Percentiles rank a stretch among this genome's conserved stretches.
Evolutionary conservation across 2,329 filamentous ascomycete genomes (phyloP).

Genomic region (Thielaviopsis cerberus): DNA sequence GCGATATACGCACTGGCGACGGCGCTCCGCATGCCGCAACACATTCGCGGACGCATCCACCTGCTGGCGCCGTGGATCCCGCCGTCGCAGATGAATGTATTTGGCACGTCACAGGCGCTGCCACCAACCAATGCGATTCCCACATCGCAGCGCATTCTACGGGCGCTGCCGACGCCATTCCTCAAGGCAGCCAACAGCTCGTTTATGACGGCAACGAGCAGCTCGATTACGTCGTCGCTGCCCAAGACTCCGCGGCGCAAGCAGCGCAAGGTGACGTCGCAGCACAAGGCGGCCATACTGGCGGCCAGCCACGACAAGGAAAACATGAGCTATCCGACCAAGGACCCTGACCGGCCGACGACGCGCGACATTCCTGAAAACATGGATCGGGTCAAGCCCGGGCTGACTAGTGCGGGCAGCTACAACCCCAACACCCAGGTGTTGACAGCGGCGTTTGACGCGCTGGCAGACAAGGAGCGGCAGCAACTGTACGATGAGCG

Average conservation of each 20-base stretch:
- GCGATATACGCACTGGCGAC: slow-evolving; percentile 96
- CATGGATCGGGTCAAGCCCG: slow-evolving; percentile 28
- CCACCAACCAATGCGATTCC: slow-evolving; percentile 75
- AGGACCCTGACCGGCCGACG: slow-evolving; percentile 14
- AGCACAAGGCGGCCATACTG: slow-evolving; percentile 14
- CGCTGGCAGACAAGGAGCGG: slow-evolving; percentile 50
- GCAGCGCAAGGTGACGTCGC: slow-evolving; percentile 37
- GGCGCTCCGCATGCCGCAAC: slow-evolving; percentile 83
- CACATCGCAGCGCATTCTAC: slow-evolving; percentile 75
- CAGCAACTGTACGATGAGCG: slow-evolving; percentile 63
- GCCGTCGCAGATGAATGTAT: slow-evolving; percentile 73
- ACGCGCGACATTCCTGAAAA: slow-evolving; percentile 22
- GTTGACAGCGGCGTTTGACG: slow-evolving; percentile 37
- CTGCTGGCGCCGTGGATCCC: slow-evolving; percentile 93
- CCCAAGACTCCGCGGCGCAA: slow-evolving; percentile 44
- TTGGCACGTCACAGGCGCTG: slow-evolving; percentile 52
- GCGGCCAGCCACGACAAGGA: slow-evolving; percentile 30
- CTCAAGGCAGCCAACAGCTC: slow-evolving; percentile 88
- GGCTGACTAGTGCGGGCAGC: slow-evolving; percentile 14
- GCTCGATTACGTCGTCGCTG: slow-evolving; percentile 61
- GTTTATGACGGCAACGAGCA: slow-evolving; percentile 83
- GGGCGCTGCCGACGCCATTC: slow-evolving; percentile 74
- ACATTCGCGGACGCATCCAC: slow-evolving; percentile 86
- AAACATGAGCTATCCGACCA: slow-evolving; percentile 19
- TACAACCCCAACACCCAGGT: slow-evolving; percentile 16